Percentiles rank a stretch among this genome's conserved stretches.
Evolutionary conservation across 1,139 yeast species (phyloP).

Genomic region (Blastobotrys malaysiensis): DNA sequence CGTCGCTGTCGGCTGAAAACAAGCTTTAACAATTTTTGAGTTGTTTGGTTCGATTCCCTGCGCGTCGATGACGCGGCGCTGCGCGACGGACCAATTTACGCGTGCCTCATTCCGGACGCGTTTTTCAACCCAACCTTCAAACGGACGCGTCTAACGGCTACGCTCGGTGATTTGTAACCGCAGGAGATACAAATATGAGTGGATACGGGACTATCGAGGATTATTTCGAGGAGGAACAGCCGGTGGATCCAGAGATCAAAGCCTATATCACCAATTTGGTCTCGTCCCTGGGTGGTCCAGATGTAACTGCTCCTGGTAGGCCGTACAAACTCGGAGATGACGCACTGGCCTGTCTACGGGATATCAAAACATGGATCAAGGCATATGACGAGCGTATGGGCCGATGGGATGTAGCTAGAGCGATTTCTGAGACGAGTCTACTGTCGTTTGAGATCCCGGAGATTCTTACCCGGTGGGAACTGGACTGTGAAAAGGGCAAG

Average conservation of each 20-base stretch:
- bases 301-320: slow-evolving; percentile 46
- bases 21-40: background rate
- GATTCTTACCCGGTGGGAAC: slow-evolving; percentile 74
- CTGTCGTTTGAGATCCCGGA: slow-evolving; percentile 68
- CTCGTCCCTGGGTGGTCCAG: slow-evolving; percentile 79
- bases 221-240: background rate
- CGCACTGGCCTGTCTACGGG: slow-evolving; percentile 83
- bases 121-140: slow-evolving; percentile 1
- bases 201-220: background rate
- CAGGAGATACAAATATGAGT: background rate
- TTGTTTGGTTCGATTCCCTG: background rate
- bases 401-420: slow-evolving; percentile 77
- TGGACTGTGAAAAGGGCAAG: slow-evolving; percentile 33
- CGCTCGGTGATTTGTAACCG: no score
- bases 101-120: slow-evolving; percentile 3
- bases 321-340: slow-evolving; percentile 85
- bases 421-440: slow-evolving; percentile 76
- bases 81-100: slow-evolving; percentile 1
- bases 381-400: slow-evolving; percentile 70
- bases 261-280: slow-evolving; percentile 69
- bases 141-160: slow-evolving; percentile 8
- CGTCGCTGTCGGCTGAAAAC: background rate
- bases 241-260: slow-evolving; percentile 39
- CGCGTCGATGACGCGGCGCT: background rate
- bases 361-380: slow-evolving; percentile 80